These are phyloP conservation scores for Ceratocystis variospora DNA, from an alignment of 2,329 filamentous ascomycete genomes.

Conservation along the genomic window DNA sequence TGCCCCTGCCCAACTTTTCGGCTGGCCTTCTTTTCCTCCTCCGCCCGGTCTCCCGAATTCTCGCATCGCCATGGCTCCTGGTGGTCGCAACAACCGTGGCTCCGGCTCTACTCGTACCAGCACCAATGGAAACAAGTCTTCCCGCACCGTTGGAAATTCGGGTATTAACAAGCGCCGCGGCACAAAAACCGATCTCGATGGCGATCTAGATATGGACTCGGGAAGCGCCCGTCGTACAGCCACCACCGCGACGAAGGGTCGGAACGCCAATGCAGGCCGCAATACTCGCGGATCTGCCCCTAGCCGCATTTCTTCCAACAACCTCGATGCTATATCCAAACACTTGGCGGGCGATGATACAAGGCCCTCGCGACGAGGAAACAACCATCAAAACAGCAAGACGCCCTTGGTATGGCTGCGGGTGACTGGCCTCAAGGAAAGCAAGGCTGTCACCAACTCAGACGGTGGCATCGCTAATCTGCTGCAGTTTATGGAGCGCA, in stretches of 20 bases:
- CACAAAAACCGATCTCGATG: constrained; percentile 38
- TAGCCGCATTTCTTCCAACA: constrained; percentile 24
- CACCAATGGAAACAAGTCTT: constrained; percentile 19
- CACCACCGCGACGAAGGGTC: constrained; percentile 21
- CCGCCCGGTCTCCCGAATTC: constrained; percentile 13
- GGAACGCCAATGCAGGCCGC: constrained; percentile 21
- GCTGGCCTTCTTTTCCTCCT: not conserved
- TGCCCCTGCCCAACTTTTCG: not conserved
- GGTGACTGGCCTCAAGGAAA: constrained; percentile 51
- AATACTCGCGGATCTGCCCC: constrained; percentile 22
- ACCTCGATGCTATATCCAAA: constrained; percentile 33
- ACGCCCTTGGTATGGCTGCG: constrained; percentile 27
- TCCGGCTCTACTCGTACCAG: constrained; percentile 15
- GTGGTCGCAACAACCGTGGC: constrained; percentile 19
- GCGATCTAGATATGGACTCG: constrained; percentile 46
- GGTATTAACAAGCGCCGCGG: constrained; percentile 40
- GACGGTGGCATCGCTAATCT: constrained; percentile 54
- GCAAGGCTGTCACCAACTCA: constrained; percentile 51
- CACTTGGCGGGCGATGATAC: constrained; percentile 30
- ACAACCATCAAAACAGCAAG: constrained; percentile 14
- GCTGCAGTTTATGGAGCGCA: constrained; percentile 56
- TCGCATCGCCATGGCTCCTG: constrained; percentile 16
- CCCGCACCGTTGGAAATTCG: constrained; percentile 25
- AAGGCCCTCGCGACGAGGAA: constrained; percentile 21
- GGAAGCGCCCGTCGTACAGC: constrained; percentile 26